Base-by-base conservation (phyloP, 352 stramenopile species). In the Phytophthora sojae region DNA sequence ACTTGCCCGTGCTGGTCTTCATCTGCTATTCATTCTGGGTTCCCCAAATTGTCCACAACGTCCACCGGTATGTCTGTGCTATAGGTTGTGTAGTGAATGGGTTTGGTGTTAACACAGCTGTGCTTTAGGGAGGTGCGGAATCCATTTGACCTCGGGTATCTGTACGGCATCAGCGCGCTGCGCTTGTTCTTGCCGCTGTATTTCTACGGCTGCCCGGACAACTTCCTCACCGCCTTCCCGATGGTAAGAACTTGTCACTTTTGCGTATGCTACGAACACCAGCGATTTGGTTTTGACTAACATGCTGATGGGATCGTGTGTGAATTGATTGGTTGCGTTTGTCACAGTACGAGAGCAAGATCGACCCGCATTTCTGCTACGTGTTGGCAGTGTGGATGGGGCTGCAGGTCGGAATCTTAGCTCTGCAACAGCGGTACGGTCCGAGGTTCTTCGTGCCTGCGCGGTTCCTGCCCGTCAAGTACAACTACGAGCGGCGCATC, bases 21-120 rank as follows among this genome's bases (percentile, higher is more conserved):
- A 62, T 98, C 12, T 90, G 97, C 72, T 99, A 98, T 71, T 99
- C 95, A 21, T 99, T 99, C 80, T 99, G 98, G 98, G 81, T 99
- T 11, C 98, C 97, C 21, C 97, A 99, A 81, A 99, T 99, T 57
- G 83, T 99, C 42, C 86, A 96, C 67, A 99, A 99, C 75, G 89
- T 98, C 7, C 85, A 97, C 52, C 93, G 93, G 82, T 94, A 72
- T 29, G 71, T 30, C 9, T 23, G 11, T 61, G 39, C 8, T 52
- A 6, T 5, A 30, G 17, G 23, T 32, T 57, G 45, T 8, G 29
- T n/a, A 9, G 14, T 21, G 14, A 6, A 62, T 9, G 26, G 49
- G 21, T 56, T 30, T 17, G 26, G 26, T 56, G 29, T 21, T 30
- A 55, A 30, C 25, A 15, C 2, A 6, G 11, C 8, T 52, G 7